phyloP scores from a whole-genome alignment of 768 basidiomycete species.

The Boletus coccyginus region DNA sequence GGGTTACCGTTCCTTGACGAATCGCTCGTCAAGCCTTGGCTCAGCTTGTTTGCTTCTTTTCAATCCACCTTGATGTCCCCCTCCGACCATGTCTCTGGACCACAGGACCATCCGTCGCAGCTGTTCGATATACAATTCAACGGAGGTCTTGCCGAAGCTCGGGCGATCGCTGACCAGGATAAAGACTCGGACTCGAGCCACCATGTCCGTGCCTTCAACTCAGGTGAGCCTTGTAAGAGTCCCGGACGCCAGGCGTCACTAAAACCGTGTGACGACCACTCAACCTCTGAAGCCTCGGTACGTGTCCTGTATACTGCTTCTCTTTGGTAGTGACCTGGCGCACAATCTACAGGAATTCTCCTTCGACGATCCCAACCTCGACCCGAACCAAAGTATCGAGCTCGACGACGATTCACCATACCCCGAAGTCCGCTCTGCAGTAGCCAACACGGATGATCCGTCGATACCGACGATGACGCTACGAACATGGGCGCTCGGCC shows the following conservation, averaged over 20 bases:
- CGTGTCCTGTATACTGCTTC: neutral
- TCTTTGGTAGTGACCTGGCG: neutral
- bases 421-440: slow-evolving; percentile 69
- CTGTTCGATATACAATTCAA: slow-evolving; percentile 2
- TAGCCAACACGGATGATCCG: slow-evolving; percentile 69
- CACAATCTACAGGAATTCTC: slow-evolving; percentile 1
- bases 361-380: slow-evolving; percentile 29
- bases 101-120: slow-evolving; percentile 17
- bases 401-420: slow-evolving; percentile 67
- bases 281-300: slow-evolving; percentile 21
- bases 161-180: slow-evolving; percentile 17
- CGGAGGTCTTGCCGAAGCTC: slow-evolving; percentile 10
- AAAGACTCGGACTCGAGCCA: slow-evolving; percentile 21
- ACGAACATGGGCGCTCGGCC: slow-evolving; percentile 70
- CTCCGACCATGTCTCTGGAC: slow-evolving; percentile 6
- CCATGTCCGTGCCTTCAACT: slow-evolving; percentile 12
- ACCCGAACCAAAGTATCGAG: slow-evolving; percentile 4
- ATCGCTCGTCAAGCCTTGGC: neutral
- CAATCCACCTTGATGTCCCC: slow-evolving; percentile 16
- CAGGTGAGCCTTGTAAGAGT: slow-evolving; percentile 17
- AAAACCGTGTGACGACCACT: neutral
- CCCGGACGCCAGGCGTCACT: neutral
- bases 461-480: slow-evolving; percentile 59
- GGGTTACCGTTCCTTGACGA: no score
- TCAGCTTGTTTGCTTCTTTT: neutral